Conservation (phyloP, 176 grass and related monocot species). For the Eleusine indica region DNA sequence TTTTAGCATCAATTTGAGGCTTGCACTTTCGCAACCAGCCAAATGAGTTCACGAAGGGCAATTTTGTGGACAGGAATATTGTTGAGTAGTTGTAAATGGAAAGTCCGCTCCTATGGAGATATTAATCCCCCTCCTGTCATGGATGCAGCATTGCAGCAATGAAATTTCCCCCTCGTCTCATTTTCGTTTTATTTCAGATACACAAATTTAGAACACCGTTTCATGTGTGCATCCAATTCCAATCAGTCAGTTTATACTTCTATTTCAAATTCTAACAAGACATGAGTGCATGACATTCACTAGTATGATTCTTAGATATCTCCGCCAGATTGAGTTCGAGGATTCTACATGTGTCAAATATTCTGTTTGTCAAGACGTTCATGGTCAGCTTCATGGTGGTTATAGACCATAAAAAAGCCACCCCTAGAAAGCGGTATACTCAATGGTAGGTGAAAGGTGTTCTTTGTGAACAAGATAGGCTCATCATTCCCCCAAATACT, state of each 20-base stretch:
- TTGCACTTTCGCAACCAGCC: neutral
- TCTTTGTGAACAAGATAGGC: slow-evolving; percentile 56
- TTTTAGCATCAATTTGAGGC: neutral
- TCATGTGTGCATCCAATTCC: neutral
- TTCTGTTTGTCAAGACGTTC: slow-evolving; percentile 28
- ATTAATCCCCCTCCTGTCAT: neutral
- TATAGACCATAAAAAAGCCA: slow-evolving; percentile 38
- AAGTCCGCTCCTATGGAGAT: neutral
- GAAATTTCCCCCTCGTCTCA: neutral
- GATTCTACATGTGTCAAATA: slow-evolving; percentile 14
- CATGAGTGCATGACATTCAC: neutral
- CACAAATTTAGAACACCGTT: neutral
- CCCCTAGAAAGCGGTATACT: slow-evolving; percentile 34
- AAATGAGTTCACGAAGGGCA: neutral
- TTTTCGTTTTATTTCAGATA: neutral
- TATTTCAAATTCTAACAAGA: neutral
- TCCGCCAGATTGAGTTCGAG: slow-evolving; percentile 26
- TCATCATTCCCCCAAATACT: neutral
- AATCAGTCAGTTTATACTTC: neutral
- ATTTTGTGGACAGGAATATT: neutral
- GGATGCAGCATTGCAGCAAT: neutral
- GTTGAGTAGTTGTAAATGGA: neutral
- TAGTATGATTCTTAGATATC: neutral
- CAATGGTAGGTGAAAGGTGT: slow-evolving; percentile 54
- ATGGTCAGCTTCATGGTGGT: slow-evolving; percentile 18